Percentiles rank a stretch among this genome's conserved stretches.
phyloP scores from a whole-genome alignment of 2,329 filamentous ascomycete genomes.

The Tympanopsis confertula region DNA sequence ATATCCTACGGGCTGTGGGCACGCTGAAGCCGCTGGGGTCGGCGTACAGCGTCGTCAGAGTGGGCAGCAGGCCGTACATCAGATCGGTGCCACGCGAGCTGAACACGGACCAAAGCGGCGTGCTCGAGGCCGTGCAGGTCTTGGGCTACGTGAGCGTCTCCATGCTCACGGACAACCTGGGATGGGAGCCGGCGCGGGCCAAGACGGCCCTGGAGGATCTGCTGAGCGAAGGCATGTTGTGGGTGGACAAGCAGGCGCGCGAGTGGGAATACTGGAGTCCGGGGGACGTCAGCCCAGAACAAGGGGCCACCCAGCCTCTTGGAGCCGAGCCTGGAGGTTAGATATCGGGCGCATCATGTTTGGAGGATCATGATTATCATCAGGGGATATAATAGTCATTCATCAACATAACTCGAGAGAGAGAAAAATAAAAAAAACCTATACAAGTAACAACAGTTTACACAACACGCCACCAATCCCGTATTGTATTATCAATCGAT shows the following conservation, averaged over 20 bases:
- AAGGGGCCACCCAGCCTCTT: no score
- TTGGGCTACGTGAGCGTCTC: conserved; percentile 81
- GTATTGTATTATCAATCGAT: not conserved
- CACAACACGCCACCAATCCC: not conserved
- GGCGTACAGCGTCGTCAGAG: conserved; percentile 72
- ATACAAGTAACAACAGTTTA: not conserved
- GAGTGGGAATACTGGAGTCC: conserved; percentile 95
- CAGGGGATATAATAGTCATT: no score
- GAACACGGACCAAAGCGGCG: conserved; percentile 84
- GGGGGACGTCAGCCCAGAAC: conserved; percentile 61
- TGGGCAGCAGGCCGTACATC: conserved; percentile 79
- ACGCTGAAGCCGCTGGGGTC: conserved; percentile 79
- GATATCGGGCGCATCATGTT: not conserved
- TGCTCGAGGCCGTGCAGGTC: conserved; percentile 81
- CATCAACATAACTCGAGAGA: no score
- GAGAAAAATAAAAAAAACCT: no score
- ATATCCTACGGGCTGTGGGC: conserved; percentile 78
- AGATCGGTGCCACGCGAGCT: conserved; percentile 89
- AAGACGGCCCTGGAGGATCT: conserved; percentile 84
- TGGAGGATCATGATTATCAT: not conserved
- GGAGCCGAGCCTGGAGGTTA: conserved; percentile 3
- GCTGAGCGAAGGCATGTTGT: conserved; percentile 77
- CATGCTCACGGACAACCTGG: conserved; percentile 77
- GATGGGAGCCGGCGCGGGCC: conserved; percentile 76
- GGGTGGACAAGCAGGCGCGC: conserved; percentile 75